Evolutionary conservation across 805 yeast species (phyloP).

Genomic region (Kurtzmaniella cleridarum): DNA sequence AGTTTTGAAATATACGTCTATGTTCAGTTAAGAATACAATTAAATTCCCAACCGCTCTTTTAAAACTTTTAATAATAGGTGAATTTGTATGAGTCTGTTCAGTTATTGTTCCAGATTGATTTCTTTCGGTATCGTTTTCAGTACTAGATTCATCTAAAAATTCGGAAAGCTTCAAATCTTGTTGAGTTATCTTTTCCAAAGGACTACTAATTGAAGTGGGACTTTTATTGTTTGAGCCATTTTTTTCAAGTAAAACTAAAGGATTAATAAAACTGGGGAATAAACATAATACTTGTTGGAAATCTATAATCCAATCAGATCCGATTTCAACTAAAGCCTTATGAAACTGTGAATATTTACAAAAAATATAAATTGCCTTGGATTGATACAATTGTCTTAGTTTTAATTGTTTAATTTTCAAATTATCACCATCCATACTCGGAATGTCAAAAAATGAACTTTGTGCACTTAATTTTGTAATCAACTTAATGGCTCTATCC

Average conservation of each 20-base stretch:
- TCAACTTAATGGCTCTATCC: conserved; percentile 27
- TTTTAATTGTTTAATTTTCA: conserved; percentile 25
- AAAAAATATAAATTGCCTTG: conserved; percentile 29
- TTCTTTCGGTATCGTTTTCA: conserved; percentile 8
- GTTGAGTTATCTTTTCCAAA: neutral
- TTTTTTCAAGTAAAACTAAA: conserved; percentile 5
- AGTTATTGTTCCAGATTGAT: conserved; percentile 1
- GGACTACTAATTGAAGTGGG: neutral
- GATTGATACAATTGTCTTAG: conserved; percentile 31
- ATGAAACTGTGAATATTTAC: conserved; percentile 27
- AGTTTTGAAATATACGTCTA: conserved; percentile 41
- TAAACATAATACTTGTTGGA: conserved; percentile 26
- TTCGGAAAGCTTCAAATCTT: conserved; percentile 1
- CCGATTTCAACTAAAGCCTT: conserved; percentile 36
- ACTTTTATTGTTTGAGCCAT: neutral
- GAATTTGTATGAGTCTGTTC: conserved; percentile 4
- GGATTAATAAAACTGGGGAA: conserved; percentile 37
- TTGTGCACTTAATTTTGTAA: conserved; percentile 18
- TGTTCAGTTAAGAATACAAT: conserved; percentile 49
- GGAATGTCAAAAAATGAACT: conserved; percentile 22
- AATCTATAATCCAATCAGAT: conserved; percentile 37
- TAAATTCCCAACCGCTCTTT: conserved; percentile 34
- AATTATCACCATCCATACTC: conserved; percentile 10
- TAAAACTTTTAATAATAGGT: conserved; percentile 17
- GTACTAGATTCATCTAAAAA: conserved; percentile 9